Base-by-base conservation (phyloP, 352 stramenopile genomes). In the Elongisporangium anandrum region DNA sequence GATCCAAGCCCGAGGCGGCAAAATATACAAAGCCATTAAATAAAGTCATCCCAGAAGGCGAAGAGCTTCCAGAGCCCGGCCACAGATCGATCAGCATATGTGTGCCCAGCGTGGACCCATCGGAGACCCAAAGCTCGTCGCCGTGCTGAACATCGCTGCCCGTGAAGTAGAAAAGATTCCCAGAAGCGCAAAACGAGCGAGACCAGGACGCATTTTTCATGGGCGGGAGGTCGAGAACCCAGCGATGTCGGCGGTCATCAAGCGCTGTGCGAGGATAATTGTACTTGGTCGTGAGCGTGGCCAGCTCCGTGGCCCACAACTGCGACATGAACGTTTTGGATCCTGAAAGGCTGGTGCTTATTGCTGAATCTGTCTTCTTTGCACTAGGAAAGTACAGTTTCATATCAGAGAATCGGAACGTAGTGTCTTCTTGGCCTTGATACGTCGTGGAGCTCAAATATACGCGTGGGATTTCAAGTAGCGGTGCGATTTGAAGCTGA, bases 111-210 rank as follows among this genome's bases (percentile, higher is more conserved):
- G 52, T 29, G 1, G 66, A 71, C 34, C 80, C 71, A 22, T 92
- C 79, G 7, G 77, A 85, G 4, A 68, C 48, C 83, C 85, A 94
- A 4, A 96, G 73, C 54, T 96, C 87, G 34, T 72, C 62, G 9
- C 86, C 85, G 50, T 78, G 52, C 2, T 47, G 34, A 10, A 19
- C 47, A 48, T 90, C 71, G 8, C 63, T 62, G 1, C 79, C 86
- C 17, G 67, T 54, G 26, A 87, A 91, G 24, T 78, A 79, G 19
- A 95, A 67, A 15, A 58, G 50, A 0, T 60, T 59, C 0, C 68
- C 57, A 20, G 56, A 58, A 5, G 50, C 29, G 10, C 50, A 66
- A 49, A 82, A 80, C 19, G 10, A 67, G 61, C 26, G 61, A 58
- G 12, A 41, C 23, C 15, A 16, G 38, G 38, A 23, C 59, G 48